Conservation (phyloP, 352 stramenopile species). For the Blastocystis sp. region DNA sequence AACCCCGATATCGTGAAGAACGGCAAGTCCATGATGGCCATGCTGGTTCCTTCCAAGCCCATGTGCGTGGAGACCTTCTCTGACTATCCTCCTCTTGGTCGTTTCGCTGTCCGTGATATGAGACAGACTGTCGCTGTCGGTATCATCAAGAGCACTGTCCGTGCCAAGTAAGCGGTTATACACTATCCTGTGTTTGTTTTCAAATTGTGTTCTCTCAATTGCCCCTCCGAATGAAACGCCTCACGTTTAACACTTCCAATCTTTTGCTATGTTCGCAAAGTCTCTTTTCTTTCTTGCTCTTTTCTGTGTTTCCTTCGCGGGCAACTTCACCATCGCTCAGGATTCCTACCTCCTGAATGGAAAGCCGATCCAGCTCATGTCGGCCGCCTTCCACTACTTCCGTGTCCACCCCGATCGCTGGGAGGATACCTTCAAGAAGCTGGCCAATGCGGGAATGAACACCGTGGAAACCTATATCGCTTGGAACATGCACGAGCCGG, state of each 20-base stretch:
- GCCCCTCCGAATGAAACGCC: no score
- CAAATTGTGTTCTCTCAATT: no score
- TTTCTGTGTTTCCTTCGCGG: constrained; percentile 1
- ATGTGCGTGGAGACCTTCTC: no score
- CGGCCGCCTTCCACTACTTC: constrained; percentile 69
- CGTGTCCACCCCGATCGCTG: constrained; percentile 68
- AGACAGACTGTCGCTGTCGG: no score
- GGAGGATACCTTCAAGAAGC: constrained; percentile 69
- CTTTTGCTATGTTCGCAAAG: constrained; percentile 7
- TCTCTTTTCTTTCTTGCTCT: not conserved
- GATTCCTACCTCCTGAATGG: constrained; percentile 36
- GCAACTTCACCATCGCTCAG: not conserved
- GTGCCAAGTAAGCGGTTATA: no score
- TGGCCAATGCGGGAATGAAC: constrained; percentile 73
- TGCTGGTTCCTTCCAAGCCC: no score
- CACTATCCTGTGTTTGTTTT: no score
- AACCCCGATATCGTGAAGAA: no score
- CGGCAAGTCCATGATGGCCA: no score
- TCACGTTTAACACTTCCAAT: not conserved
- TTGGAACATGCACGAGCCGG: constrained; percentile 75
- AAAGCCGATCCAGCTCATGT: constrained; percentile 57
- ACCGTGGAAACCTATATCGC: constrained; percentile 75
- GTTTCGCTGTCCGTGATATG: no score
- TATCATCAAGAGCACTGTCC: no score
- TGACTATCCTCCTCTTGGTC: no score